Base-by-base conservation (phyloP, 345 rosid genomes). In the Arabis alpina region DNA sequence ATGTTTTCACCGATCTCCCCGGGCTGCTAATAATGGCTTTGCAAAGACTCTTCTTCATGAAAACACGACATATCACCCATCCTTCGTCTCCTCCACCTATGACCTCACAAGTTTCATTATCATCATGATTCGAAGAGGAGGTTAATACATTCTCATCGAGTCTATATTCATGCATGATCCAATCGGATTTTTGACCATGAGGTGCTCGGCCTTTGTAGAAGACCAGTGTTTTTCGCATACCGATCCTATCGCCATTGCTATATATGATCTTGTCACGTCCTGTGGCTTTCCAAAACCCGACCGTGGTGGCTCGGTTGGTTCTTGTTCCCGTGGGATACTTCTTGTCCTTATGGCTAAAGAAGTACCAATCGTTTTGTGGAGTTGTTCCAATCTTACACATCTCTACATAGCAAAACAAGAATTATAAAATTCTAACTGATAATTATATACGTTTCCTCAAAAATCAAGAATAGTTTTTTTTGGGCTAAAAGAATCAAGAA, bases 91-190 rank as follows among this genome's bases (percentile, higher is more conserved):
- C 56, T 36, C 64, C 56, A 24, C 76, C 76, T 10, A 45, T 45
- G 34, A 45, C 23, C 2, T 72, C 77, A 28, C 45, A 48, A 2
- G 28, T 47, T 5, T 64, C 54, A 57, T 32, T 5, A 32, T 57
- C 40, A 16, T 73, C 25, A 32, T 16, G 51, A 16, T 56, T 41
- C 7, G 47, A 49, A 24, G 49, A 64, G 15, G 64, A 64, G 25
- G 4, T 1, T 65, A 54, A 8, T 56, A 64, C 36, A 47, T 71
- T 71, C 42, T 88, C 88, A 30, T 88, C 91, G 10, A 88, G 84
- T 59, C 95, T 76, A 62, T 85, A 88, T 60, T 88, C 95, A 40
- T 88, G 95, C 91, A 88, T 86, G 73, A 88, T 88, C 95, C 95
- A 88, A 66, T 86, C 91, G 7, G 91, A 88, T 59, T 88, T 86